phyloP scores from a whole-genome alignment of 1,284 basidiomycete genomes.

The Heterobasidion parviporum region DNA sequence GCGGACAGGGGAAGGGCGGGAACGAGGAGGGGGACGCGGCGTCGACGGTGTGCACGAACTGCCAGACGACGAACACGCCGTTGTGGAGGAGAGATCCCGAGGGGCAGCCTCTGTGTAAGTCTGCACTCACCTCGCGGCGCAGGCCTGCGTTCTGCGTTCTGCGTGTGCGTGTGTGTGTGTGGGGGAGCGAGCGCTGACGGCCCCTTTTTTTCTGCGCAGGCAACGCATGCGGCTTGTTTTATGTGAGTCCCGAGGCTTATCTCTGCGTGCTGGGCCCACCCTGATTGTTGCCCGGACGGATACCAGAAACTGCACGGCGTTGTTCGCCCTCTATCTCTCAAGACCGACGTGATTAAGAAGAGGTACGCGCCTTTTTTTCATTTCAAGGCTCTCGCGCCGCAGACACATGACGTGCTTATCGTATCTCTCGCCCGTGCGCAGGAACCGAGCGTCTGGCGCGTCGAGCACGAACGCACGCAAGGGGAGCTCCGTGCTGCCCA shows the following conservation, averaged over 20 bases:
- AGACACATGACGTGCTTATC: conserved; percentile 4
- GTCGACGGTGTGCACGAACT: conserved; percentile 88
- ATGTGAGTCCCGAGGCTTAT: conserved; percentile 44
- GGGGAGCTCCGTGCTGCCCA: conserved; percentile 48
- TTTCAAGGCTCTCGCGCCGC: background rate
- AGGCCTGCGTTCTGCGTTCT: background rate
- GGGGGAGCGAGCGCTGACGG: conserved; percentile 11
- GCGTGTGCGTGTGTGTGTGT: background rate
- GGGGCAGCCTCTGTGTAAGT: conserved; percentile 85
- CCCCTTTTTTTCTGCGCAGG: conserved; percentile 25
- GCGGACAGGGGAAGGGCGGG: conserved; percentile 26
- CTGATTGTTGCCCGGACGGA: background rate
- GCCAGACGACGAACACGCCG: conserved; percentile 92
- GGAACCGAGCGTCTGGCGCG: conserved; percentile 72
- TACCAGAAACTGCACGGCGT: conserved; percentile 89
- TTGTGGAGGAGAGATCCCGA: conserved; percentile 94
- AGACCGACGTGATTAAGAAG: conserved; percentile 98
- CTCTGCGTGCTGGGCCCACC: background rate
- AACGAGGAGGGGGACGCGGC: conserved; percentile 61
- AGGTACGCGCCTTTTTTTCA: conserved; percentile 43
- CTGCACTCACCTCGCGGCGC: conserved; percentile 9
- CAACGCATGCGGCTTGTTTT: conserved; percentile 88
- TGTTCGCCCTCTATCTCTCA: conserved; percentile 86
- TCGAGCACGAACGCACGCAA: conserved; percentile 58
- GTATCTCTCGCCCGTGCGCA: conserved; percentile 20